Evolutionary conservation across 768 basidiomycete genomes (phyloP), one percentile per base, ranked within the genome.

Genomic region (Boletales sp.): DNA sequence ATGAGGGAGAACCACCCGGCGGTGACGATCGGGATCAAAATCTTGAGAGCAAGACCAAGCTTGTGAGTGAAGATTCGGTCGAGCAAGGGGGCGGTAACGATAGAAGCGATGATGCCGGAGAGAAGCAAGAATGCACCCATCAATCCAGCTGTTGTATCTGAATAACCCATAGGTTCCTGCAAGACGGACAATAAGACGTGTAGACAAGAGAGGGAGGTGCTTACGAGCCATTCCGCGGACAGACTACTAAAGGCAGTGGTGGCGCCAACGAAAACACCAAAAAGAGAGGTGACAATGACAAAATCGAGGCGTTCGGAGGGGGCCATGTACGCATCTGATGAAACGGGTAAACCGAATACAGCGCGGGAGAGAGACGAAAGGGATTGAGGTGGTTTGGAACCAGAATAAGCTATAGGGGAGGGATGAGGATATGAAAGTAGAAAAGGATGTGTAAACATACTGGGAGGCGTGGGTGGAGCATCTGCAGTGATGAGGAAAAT

Each of bases 61-160:
- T 81, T 81, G 55, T 84, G 78, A 10, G 87, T 91, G 52, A 93
- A 80, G n/a, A 90, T 80, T 17, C 90, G 82, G 60, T 92, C 90
- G 59, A 90, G 85, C 4, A 91, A 66, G 0, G 90, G 91, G 1
- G 90, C 81, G 0, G 84, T 79, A 43, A 83, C 58, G 29, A 83
- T 69, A 0, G 90, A 84, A 10, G 82, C 77, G 2, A 87, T 65
- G 50, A 93, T 79, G 18, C 91, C 90, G 1, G 84, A 73, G 32
- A 90, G 68, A 13, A 90, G 76, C 32, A 90, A 66, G 31, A 75
- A 75, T n/a, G 77, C 80, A 34, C 88, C 86, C 69, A 92, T 70
- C 34, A 90, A 72, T 8, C 90, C 90, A 31, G 83, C 75, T n/a
- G 69, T 74, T 50, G 80, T 75, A 24, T 77, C 69, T 0, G 82